A percentile compares a stretch with the other conserved stretches of the same genome.
Evolutionary conservation across 148 eudicot species (phyloP).

Genomic region (Gaultheria prostrata): DNA sequence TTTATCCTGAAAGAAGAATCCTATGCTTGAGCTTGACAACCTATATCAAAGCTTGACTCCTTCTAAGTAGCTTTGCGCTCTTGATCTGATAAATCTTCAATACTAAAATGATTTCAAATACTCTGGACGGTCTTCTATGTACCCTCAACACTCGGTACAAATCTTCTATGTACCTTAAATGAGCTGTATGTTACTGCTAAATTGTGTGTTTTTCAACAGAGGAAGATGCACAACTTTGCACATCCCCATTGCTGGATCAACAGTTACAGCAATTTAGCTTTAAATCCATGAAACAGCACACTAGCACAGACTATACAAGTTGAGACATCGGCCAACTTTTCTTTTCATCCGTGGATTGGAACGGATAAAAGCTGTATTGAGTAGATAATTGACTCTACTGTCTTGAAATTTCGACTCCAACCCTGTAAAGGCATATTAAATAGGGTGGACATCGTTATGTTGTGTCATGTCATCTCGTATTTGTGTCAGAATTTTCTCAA

Average conservation of each 20-base stretch:
- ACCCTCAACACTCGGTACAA: background rate
- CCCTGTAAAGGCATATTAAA: too few relatives aligned
- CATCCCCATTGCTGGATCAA: background rate
- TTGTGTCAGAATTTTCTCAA: too few relatives aligned
- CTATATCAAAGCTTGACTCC: background rate
- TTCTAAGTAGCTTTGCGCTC: background rate
- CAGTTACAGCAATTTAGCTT: background rate
- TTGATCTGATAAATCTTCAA: background rate
- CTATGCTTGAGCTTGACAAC: slow-evolving; percentile 14
- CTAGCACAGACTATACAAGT: background rate
- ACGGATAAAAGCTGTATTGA: background rate
- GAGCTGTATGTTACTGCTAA: background rate
- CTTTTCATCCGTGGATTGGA: background rate
- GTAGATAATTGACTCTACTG: too few relatives aligned
- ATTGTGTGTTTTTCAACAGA: background rate
- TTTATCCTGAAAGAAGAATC: background rate
- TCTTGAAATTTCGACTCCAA: too few relatives aligned
- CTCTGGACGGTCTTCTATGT: background rate
- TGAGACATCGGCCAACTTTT: background rate
- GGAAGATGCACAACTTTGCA: slow-evolving; percentile 3
- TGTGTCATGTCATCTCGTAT: too few relatives aligned
- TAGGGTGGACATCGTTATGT: too few relatives aligned
- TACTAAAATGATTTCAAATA: background rate
- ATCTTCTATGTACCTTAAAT: background rate
- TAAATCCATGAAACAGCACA: background rate